Conservation (phyloP, 2,329 filamentous ascomycete species). For the Sclerotinia nivalis region DNA sequence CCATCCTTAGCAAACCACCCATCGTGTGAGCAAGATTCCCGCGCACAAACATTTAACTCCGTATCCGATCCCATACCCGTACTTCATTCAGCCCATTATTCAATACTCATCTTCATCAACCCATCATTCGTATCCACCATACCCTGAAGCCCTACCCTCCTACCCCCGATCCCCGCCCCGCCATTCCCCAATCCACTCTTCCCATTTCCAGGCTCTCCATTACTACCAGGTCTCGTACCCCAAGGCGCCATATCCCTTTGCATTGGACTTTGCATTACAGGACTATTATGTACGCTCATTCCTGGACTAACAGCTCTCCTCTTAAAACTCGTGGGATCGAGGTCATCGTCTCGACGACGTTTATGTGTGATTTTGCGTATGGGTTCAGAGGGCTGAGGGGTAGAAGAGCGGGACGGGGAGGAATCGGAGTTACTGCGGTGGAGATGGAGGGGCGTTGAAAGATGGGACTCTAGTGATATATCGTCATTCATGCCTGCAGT, state of each 20-base stretch:
- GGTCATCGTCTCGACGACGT: constrained; percentile 86
- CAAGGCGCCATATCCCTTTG: constrained; percentile 70
- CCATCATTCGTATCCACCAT: constrained; percentile 97
- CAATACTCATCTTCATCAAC: constrained; percentile 96
- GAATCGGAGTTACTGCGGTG: constrained; percentile 29
- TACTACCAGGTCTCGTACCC: constrained; percentile 68
- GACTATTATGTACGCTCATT: constrained; percentile 87
- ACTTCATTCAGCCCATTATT: constrained; percentile 49
- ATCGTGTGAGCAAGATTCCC: neutral
- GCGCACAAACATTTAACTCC: neutral
- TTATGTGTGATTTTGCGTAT: constrained; percentile 78
- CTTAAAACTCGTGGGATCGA: constrained; percentile 86
- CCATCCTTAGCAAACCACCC: neutral
- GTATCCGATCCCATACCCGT: too few species aligned
- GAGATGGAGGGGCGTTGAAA: constrained; percentile 36
- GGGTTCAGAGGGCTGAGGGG: constrained; percentile 63
- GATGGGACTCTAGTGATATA: constrained; percentile 47
- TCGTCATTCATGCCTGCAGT: constrained; percentile 68
- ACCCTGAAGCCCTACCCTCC: constrained; percentile 77
- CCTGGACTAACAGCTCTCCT: constrained; percentile 87
- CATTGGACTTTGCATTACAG: constrained; percentile 80
- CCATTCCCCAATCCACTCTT: constrained; percentile 30
- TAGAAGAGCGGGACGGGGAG: constrained; percentile 39
- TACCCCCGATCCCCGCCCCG: constrained; percentile 44
- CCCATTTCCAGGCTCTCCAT: constrained; percentile 49